Evolutionary conservation across 2,329 filamentous ascomycete species (phyloP).

Genomic region (Phyllosticta citribraziliensis): DNA sequence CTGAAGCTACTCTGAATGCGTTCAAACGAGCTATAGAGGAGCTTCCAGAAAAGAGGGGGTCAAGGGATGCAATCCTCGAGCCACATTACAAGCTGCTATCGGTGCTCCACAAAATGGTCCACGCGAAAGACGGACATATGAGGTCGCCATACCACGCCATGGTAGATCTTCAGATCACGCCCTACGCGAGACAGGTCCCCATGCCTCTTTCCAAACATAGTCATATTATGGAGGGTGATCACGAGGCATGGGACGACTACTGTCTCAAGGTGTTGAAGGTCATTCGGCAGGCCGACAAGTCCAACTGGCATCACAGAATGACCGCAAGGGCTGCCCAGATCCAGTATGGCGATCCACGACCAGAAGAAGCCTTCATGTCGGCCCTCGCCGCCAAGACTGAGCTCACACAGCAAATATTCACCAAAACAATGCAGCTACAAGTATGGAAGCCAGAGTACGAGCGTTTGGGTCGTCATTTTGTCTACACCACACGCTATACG

Average conservation of each 20-base stretch:
- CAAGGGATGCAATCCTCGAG: slow-evolving; percentile 70
- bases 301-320: slow-evolving; percentile 92
- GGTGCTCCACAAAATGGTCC: slow-evolving; percentile 71
- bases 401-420: slow-evolving; percentile 76
- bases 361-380: slow-evolving; percentile 37
- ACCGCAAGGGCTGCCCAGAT: slow-evolving; percentile 62
- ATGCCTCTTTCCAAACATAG: slow-evolving; percentile 21
- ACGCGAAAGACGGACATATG: slow-evolving; percentile 23
- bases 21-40: slow-evolving; percentile 51
- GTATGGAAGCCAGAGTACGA: slow-evolving; percentile 93
- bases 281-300: slow-evolving; percentile 66
- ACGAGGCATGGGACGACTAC: slow-evolving; percentile 49
- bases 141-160: slow-evolving; percentile 38
- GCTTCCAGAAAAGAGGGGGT: slow-evolving; percentile 51
- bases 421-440: slow-evolving; percentile 88
- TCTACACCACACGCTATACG: slow-evolving; percentile 81
- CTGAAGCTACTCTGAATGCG: slow-evolving; percentile 33
- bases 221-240: slow-evolving; percentile 30
- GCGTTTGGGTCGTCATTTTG: slow-evolving; percentile 74
- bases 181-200: slow-evolving; percentile 45
- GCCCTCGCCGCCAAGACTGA: slow-evolving; percentile 61
- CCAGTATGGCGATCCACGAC: slow-evolving; percentile 45
- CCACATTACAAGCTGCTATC: slow-evolving; percentile 88
- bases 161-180: slow-evolving; percentile 42
- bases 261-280: slow-evolving; percentile 52